These are phyloP conservation scores for Rachicladosporium sp. DNA, from an alignment of 2,329 filamentous ascomycete species.

Conservation along the genomic window DNA sequence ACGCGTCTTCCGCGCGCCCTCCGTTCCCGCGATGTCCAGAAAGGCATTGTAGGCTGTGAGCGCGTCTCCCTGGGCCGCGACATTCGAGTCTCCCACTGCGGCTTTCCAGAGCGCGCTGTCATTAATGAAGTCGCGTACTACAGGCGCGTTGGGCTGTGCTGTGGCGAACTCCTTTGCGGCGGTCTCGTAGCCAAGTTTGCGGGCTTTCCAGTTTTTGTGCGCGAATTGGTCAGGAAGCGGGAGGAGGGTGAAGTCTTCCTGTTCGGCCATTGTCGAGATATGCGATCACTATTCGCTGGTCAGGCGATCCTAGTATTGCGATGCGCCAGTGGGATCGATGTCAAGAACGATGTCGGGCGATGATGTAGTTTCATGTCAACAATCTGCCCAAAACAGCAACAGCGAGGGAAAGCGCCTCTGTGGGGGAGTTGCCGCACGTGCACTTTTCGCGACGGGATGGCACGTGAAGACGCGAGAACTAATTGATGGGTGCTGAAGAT, in stretches of 20 bases:
- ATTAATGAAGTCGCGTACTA: conserved; percentile 75
- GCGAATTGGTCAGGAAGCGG: conserved; percentile 68
- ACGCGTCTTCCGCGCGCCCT: conserved; percentile 57
- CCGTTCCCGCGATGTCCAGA: conserved; percentile 74
- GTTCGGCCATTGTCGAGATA: conserved; percentile 58
- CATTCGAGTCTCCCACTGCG: conserved; percentile 86
- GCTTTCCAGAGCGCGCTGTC: conserved; percentile 84
- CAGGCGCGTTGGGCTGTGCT: conserved; percentile 71
- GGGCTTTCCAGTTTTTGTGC: conserved; percentile 95
- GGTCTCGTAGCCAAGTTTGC: conserved; percentile 90
- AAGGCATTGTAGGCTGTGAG: conserved; percentile 81
- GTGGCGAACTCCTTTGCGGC: conserved; percentile 75
- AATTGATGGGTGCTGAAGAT: no score
- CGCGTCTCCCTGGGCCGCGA: conserved; percentile 90
- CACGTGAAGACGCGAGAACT: no score
- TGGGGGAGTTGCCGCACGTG: no score
- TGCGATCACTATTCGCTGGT: background rate
- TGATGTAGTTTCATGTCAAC: background rate
- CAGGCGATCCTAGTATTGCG: no score
- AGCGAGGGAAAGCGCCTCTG: no score
- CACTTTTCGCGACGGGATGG: no score
- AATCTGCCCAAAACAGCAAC: no score
- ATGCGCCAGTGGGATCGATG: background rate
- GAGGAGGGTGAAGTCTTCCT: conserved; percentile 71
- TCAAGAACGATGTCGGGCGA: background rate